Evolutionary conservation across 305 asterid genomes (phyloP).

Genomic region (Caryopteris hybrid): DNA sequence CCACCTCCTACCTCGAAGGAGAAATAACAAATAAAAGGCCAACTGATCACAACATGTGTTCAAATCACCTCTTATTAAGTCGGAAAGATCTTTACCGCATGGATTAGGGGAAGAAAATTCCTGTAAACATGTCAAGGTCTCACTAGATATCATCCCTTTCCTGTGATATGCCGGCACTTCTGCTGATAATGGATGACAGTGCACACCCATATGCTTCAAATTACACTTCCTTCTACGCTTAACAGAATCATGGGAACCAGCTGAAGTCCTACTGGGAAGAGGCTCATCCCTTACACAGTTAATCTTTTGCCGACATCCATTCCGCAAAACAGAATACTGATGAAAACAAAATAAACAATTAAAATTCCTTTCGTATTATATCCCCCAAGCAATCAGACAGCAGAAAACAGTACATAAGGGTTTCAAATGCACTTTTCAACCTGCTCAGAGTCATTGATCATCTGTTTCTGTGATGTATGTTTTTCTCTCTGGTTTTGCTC

Average conservation of each 20-base stretch:
- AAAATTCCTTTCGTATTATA: background rate
- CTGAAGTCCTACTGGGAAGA: slow-evolving; percentile 16
- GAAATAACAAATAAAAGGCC: background rate
- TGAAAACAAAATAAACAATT: background rate
- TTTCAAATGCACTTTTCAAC: slow-evolving; percentile 23
- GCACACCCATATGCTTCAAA: slow-evolving; percentile 15
- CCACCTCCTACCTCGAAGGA: background rate
- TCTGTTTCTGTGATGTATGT: slow-evolving; percentile 19
- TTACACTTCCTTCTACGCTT: slow-evolving; percentile 19
- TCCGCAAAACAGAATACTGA: slow-evolving; percentile 34
- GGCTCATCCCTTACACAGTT: slow-evolving; percentile 26
- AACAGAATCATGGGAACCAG: slow-evolving; percentile 22
- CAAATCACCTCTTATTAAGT: slow-evolving; percentile 24
- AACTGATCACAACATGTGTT: background rate
- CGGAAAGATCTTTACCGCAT: background rate
- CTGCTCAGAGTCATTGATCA: slow-evolving; percentile 37
- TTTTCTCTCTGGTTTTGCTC: slow-evolving; percentile 27
- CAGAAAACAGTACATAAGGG: background rate
- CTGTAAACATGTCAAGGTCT: slow-evolving; percentile 7
- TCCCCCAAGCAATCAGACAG: background rate
- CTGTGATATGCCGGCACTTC: slow-evolving; percentile 17
- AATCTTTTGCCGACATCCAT: slow-evolving; percentile 30
- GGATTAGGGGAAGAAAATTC: slow-evolving; percentile 15
- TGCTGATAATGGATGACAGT: slow-evolving; percentile 14
- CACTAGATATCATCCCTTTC: too few species aligned